Percentiles rank a stretch among this genome's conserved stretches.
These are phyloP conservation scores for Hypoxylon rubiginosum DNA, from an alignment of 2,329 filamentous ascomycete genomes.

Conservation along the genomic window DNA sequence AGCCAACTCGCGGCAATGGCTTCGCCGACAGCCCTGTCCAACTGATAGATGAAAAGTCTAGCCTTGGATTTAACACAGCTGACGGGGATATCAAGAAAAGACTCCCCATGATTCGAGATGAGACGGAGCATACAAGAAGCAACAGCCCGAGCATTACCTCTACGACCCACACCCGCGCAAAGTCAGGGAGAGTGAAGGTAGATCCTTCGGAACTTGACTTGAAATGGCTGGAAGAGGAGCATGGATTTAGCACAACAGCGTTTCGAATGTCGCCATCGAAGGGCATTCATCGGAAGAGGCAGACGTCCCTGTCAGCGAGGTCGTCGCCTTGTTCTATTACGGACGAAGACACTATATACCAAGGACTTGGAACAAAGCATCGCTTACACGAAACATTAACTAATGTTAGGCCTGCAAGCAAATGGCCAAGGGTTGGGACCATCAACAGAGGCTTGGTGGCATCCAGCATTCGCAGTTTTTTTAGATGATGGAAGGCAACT, in stretches of 20 bases:
- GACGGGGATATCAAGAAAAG: conserved; percentile 41
- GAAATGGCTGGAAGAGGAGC: conserved; percentile 42
- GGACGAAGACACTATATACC: conserved; percentile 49
- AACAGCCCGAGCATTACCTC: conserved; percentile 33
- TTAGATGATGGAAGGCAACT: conserved; percentile 54
- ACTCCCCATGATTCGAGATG: conserved; percentile 52
- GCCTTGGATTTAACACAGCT: conserved; percentile 27
- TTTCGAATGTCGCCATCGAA: conserved; percentile 43
- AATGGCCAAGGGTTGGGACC: conserved; percentile 55
- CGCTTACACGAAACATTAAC: conserved; percentile 42
- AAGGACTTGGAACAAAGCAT: conserved; percentile 35
- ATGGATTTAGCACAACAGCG: conserved; percentile 27
- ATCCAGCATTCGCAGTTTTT: conserved; percentile 60
- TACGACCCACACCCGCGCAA: conserved; percentile 22
- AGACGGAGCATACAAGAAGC: conserved; percentile 46
- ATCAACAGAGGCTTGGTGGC: conserved; percentile 56
- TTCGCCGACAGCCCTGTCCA: conserved; percentile 44
- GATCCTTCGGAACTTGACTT: conserved; percentile 44
- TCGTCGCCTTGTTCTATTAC: conserved; percentile 43
- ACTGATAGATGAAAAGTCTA: conserved; percentile 41
- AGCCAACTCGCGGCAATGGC: conserved; percentile 39
- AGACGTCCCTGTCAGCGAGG: conserved; percentile 41
- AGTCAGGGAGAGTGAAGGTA: conserved; percentile 46
- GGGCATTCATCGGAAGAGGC: conserved; percentile 35
- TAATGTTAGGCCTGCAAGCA: conserved; percentile 50